Base-by-base conservation (phyloP, 73 alveolate species). In the Paramecium octaurelia region DNA sequence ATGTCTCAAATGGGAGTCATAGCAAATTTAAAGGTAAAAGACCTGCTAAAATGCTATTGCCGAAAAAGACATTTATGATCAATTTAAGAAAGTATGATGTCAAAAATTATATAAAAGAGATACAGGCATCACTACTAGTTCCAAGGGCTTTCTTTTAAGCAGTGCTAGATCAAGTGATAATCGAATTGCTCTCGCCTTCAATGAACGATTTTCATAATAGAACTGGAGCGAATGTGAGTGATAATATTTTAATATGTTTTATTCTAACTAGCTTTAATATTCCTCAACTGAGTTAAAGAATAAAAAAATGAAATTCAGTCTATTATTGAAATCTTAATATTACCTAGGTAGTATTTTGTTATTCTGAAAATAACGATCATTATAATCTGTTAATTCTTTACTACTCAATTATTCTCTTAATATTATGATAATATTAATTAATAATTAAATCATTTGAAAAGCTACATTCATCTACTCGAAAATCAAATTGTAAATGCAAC, bases 121-220 rank as follows among this genome's bases (percentile, higher is more conserved):
- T 68, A 68, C 84, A 20, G 46, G 12, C 12, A n/a, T 31, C 27
- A 68, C 84, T 16, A 27, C 21, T 42, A 68, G 69, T 23, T 54
- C 69, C 9, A 54, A 54, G 18, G 69, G 69, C 0, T 54, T 18
- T 54, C 69, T 4, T 54, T 18, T 34, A 68, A 20, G 84, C 11
- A 68, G 50, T 68, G 84, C 84, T 68, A 68, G 84, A 68, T 68
- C 84, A 68, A 68, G 69, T 54, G 69, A 54, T 54, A 54, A 54
- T 23, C 20, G 69, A n/a, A 54, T 18, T 54, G 8, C 11, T 0
- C 27, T 54, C 21, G 16, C 14, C 23, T 54, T 54, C 21, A 54
- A 54, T 54, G 69, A 54, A 18, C 34, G 69, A 54, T 23, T 54
- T n/a, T 6, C 69, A 18, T 54, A 54, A 54, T 54, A 54, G 31